Conservation (phyloP, 2,329 filamentous ascomycete genomes). For the Alternaria angustiovoidea region DNA sequence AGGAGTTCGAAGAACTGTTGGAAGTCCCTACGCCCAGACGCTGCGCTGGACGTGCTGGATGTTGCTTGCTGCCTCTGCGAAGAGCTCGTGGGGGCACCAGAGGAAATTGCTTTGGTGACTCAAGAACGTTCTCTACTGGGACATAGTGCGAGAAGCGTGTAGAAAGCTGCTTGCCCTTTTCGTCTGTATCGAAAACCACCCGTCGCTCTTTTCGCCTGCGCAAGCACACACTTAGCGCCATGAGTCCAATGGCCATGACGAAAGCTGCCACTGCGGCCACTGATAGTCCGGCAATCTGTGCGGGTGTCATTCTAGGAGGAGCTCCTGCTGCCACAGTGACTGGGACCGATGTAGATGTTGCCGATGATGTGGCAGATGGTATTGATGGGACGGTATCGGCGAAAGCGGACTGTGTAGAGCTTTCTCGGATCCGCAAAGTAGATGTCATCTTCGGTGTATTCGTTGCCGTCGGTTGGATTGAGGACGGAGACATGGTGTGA, state of each 20-base stretch:
- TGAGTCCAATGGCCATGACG: constrained; percentile 49
- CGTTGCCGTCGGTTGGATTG: constrained; percentile 18
- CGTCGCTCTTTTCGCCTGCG: constrained; percentile 45
- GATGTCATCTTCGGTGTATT: constrained; percentile 23
- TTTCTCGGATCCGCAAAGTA: constrained; percentile 16
- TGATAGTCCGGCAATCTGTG: constrained; percentile 50
- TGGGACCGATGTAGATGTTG: constrained; percentile 22
- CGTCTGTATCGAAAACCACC: constrained; percentile 28
- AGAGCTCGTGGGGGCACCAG: constrained; percentile 25
- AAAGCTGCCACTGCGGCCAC: constrained; percentile 50
- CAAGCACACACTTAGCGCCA: constrained; percentile 48
- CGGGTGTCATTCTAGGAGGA: constrained; percentile 44
- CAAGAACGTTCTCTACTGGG: constrained; percentile 13
- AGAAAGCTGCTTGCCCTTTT: constrained; percentile 32
- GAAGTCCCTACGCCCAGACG: constrained; percentile 32
- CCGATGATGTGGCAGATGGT: constrained; percentile 34
- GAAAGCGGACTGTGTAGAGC: constrained; percentile 33
- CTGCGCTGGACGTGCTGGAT: constrained; percentile 19
- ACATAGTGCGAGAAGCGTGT: constrained; percentile 36
- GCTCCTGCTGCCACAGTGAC: constrained; percentile 22
- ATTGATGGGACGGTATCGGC: constrained; percentile 36
- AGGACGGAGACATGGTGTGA: constrained; percentile 24
- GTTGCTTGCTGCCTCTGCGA: constrained; percentile 12
- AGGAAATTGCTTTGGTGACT: constrained; percentile 25
- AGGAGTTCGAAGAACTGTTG: constrained; percentile 30